phyloP scores from a whole-genome alignment of 345 rosid genomes.

The Camelina neglecta region DNA sequence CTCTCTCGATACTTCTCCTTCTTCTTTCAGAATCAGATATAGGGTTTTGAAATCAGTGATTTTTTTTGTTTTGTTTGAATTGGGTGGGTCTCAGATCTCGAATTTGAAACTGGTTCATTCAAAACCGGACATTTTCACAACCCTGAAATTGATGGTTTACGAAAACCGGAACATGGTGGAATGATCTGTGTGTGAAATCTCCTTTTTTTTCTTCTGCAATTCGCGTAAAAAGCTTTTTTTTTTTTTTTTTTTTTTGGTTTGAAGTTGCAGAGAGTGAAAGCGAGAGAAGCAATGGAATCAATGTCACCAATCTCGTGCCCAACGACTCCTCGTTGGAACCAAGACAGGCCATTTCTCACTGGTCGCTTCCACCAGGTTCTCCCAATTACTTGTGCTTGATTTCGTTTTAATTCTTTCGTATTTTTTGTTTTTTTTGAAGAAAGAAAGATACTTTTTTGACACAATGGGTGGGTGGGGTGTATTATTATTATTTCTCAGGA shows the following conservation, averaged over 20 bases:
- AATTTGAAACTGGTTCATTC: constrained; percentile 8
- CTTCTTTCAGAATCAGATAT: not conserved
- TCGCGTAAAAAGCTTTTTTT: not conserved
- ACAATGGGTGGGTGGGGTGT: not conserved
- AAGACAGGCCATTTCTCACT: constrained; percentile 88
- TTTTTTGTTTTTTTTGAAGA: not conserved
- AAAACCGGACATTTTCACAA: constrained; percentile 20
- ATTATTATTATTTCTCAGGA: constrained; percentile 51
- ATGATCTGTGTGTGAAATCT: not conserved
- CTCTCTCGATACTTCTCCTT: not conserved
- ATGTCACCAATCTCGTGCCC: constrained; percentile 54
- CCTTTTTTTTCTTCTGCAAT: not conserved
- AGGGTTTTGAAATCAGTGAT: constrained; percentile 25
- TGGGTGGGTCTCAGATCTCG: not conserved
- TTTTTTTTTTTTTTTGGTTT: not conserved
- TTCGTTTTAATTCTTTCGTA: not conserved
- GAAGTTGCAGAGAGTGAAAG: constrained; percentile 5
- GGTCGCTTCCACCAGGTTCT: constrained; percentile 86
- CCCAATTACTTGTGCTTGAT: not conserved
- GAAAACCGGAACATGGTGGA: constrained; percentile 5
- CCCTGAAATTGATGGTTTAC: constrained; percentile 20
- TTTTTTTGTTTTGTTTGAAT: constrained; percentile 11
- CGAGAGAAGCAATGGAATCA: constrained; percentile 48
- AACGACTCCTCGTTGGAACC: constrained; percentile 91
- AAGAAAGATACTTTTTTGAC: not conserved